These are phyloP conservation scores for Aspergillus sergii DNA, from an alignment of 2,329 filamentous ascomycete genomes.

Conservation along the genomic window DNA sequence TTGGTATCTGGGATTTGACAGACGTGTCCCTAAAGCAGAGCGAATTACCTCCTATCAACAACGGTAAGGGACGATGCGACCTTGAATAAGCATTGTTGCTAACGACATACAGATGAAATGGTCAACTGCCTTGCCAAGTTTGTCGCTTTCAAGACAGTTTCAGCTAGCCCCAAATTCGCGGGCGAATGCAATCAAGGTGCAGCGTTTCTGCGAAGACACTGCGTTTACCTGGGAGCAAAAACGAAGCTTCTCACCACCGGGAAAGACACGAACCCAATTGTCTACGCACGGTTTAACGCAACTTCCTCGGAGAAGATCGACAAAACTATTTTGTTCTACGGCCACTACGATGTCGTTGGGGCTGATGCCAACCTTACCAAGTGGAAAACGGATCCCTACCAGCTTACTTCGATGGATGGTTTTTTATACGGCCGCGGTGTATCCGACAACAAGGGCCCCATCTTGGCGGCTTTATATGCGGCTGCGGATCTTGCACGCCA, in stretches of 20 bases:
- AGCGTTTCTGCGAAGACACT: slow-evolving; percentile 84
- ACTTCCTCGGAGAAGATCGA: slow-evolving; percentile 63
- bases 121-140: slow-evolving; percentile 80
- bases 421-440: slow-evolving; percentile 96
- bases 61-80: slow-evolving; percentile 46
- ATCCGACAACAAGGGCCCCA: slow-evolving; percentile 95
- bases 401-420: slow-evolving; percentile 84
- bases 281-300: slow-evolving; percentile 87
- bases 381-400: slow-evolving; percentile 87
- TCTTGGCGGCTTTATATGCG: slow-evolving; percentile 90
- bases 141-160: slow-evolving; percentile 88
- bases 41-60: slow-evolving; percentile 55
- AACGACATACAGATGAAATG: slow-evolving; percentile 52
- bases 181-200: slow-evolving; percentile 93
- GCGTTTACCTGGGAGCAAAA: slow-evolving; percentile 86
- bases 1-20: slow-evolving; percentile 83
- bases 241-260: slow-evolving; percentile 88
- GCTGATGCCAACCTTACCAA: slow-evolving; percentile 80
- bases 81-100: slow-evolving; percentile 9
- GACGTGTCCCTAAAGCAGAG: slow-evolving; percentile 54
- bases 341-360: slow-evolving; percentile 95
- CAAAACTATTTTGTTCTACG: slow-evolving; percentile 93
- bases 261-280: slow-evolving; percentile 83
- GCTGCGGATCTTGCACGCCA: slow-evolving; percentile 85
- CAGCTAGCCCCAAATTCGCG: slow-evolving; percentile 79